Conservation (phyloP, 208 protist genomes). For the Trypanosoma conorhini region DNA sequence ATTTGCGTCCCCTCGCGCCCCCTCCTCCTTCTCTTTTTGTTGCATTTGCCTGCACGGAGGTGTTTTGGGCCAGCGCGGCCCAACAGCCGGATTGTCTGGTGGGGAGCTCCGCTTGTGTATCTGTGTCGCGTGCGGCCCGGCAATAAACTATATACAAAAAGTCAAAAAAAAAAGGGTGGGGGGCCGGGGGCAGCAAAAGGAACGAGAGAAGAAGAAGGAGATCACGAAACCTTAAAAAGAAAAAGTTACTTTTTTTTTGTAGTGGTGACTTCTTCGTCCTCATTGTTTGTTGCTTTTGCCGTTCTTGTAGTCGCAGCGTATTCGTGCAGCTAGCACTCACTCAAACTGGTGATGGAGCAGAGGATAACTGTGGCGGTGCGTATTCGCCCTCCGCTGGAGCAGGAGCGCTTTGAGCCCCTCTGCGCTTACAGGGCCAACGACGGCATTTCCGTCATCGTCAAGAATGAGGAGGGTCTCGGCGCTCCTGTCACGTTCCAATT, state of each 20-base stretch:
- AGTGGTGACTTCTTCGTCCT: background rate
- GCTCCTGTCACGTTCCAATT: constrained; percentile 64
- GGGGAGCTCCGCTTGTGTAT: background rate
- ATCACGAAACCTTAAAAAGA: background rate
- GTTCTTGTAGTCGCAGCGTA: background rate
- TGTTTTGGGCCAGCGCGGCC: background rate
- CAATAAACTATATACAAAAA: background rate
- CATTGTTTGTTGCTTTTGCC: background rate
- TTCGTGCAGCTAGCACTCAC: background rate
- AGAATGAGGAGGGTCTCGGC: constrained; percentile 45
- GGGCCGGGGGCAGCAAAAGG: background rate
- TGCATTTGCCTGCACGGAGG: background rate
- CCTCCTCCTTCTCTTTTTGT: constrained; percentile 20
- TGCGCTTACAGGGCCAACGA: constrained; percentile 78
- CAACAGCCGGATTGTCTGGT: background rate
- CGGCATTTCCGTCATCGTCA: constrained; percentile 72
- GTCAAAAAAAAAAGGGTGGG: background rate
- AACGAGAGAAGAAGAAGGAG: background rate
- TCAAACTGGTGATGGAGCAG: constrained; percentile 40
- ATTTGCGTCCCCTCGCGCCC: background rate
- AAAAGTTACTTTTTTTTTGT: constrained; percentile 5
- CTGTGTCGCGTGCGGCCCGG: background rate
- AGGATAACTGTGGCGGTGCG: constrained; percentile 84
- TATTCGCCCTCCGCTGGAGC: constrained; percentile 68
- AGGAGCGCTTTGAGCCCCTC: constrained; percentile 69